Base-by-base conservation (phyloP, 83 land plant species). In the Diphasiastrum complanatum region DNA sequence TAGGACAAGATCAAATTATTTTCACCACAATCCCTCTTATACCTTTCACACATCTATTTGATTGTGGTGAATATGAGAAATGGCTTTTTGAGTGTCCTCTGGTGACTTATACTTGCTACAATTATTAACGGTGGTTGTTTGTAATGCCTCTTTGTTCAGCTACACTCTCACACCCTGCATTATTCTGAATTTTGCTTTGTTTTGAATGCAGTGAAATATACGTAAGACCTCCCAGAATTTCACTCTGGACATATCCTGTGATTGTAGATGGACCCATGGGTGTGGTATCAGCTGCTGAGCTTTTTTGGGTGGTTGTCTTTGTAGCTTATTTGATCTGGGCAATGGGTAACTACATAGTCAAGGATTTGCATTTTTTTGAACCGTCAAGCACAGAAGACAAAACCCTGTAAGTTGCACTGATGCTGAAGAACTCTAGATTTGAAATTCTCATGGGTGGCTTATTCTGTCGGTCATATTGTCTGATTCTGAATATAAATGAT, bases 211-310 rank as follows among this genome's bases (percentile, higher is more conserved):
- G 85, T 77, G 51, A 41, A 20, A 71, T 47, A 62, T 62, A 29
- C 35, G 6, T 18, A 11, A 77, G 64, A 32, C 40, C 27, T 47
- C 79, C 81, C 0, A 27, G 76, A 14, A 75, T 75, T 57, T 80
- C 81, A 19, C 47, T 83, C 36, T 83, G 86, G 90, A 85, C 90
- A 36, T 79, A 78, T 37, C 90, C 90, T 34, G 73, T 79, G 6
- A 61, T 85, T 55, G 79, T 83, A 33, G 84, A 82, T 72, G 90
- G 90, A 45, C 83, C 81, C 8, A 74, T 85, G 66, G 90, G 86
- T 23, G 90, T 85, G 32, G 87, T 85, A 16, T 82, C 87, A 46
- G 90, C 90, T 25, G 75, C 73, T 18, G 90, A 85, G 66, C 49
- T 82, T 2, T 50, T 83, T 61, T 81, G 75, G 35, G 80, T 85